phyloP scores from a whole-genome alignment of 495 filamentous ascomycete species.

The Penicillium bovifimosum region DNA sequence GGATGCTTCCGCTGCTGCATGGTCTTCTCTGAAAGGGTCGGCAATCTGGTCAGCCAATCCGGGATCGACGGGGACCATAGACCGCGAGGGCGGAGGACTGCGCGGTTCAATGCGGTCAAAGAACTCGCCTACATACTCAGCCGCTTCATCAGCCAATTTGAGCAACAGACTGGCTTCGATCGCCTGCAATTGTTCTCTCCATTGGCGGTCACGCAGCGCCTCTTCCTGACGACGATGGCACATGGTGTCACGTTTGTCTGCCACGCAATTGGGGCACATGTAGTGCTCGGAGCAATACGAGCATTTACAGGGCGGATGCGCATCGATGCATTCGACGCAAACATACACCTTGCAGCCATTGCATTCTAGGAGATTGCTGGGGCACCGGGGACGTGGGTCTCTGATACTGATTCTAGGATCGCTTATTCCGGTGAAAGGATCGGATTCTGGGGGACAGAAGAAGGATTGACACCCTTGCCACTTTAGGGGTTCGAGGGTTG shows the following conservation, averaged over 20 bases:
- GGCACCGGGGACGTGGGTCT: conserved; percentile 47
- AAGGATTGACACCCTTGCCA: conserved; percentile 57
- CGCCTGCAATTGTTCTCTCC: conserved; percentile 42
- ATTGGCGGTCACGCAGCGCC: conserved; percentile 36
- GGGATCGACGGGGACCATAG: conserved; percentile 2
- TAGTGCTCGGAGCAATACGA: conserved; percentile 49
- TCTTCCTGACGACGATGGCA: conserved; percentile 43
- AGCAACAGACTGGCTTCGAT: conserved; percentile 38
- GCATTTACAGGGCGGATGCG: conserved; percentile 48
- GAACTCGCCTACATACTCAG: conserved; percentile 43
- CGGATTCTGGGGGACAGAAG: conserved; percentile 44
- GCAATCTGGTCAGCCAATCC: background rate
- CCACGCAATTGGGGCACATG: conserved; percentile 49
- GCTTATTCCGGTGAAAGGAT: background rate
- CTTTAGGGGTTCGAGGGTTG: conserved; percentile 27
- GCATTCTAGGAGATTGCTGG: conserved; percentile 47
- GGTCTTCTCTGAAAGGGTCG: conserved; percentile 2
- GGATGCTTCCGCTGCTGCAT: conserved; percentile 3
- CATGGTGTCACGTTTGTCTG: conserved; percentile 35
- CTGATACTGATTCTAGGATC: conserved; percentile 31
- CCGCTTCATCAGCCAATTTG: conserved; percentile 43
- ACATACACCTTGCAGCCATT: conserved; percentile 50
- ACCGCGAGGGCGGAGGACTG: background rate
- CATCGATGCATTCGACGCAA: conserved; percentile 48
- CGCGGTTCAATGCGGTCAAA: conserved; percentile 27